phyloP scores from a whole-genome alignment of 2,329 filamentous ascomycete genomes.

The Stachybotrys echinatus region DNA sequence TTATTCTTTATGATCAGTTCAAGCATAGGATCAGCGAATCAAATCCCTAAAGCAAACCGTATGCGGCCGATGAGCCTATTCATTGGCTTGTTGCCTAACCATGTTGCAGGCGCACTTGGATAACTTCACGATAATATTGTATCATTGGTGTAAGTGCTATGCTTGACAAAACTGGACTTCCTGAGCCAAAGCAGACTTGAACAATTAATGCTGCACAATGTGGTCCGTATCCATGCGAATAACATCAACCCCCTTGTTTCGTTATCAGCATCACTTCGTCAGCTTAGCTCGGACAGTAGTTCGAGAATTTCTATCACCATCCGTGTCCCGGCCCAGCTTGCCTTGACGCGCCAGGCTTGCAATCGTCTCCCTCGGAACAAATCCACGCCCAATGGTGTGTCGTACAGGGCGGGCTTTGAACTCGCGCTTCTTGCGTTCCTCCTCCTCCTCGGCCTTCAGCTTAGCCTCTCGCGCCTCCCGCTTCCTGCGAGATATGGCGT shows the following conservation, averaged over 20 bases:
- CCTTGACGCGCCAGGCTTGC: slow-evolving; percentile 52
- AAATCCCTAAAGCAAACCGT: too few species aligned
- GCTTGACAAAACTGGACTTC: too few species aligned
- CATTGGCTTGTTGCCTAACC: too few species aligned
- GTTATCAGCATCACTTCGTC: not conserved
- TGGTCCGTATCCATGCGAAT: not conserved
- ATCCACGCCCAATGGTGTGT: slow-evolving; percentile 32
- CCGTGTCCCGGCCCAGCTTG: slow-evolving; percentile 27
- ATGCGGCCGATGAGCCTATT: too few species aligned
- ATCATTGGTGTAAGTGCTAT: too few species aligned
- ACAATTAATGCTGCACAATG: too few species aligned
- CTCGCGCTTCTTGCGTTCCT: slow-evolving; percentile 53
- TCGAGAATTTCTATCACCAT: slow-evolving; percentile 7
- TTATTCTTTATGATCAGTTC: too few species aligned
- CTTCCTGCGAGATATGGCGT: slow-evolving; percentile 52
- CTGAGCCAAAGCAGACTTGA: too few species aligned
- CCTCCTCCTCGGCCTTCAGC: slow-evolving; percentile 52
- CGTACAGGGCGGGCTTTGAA: slow-evolving; percentile 59
- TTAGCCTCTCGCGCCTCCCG: slow-evolving; percentile 50
- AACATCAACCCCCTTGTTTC: too few species aligned
- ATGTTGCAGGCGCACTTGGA: too few species aligned
- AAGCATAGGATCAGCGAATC: too few species aligned
- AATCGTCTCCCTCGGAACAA: slow-evolving; percentile 49
- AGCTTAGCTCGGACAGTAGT: not conserved
- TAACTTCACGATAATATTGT: too few species aligned